phyloP scores from a whole-genome alignment of 2,329 filamentous ascomycete genomes.

The Zasmidium cellare region DNA sequence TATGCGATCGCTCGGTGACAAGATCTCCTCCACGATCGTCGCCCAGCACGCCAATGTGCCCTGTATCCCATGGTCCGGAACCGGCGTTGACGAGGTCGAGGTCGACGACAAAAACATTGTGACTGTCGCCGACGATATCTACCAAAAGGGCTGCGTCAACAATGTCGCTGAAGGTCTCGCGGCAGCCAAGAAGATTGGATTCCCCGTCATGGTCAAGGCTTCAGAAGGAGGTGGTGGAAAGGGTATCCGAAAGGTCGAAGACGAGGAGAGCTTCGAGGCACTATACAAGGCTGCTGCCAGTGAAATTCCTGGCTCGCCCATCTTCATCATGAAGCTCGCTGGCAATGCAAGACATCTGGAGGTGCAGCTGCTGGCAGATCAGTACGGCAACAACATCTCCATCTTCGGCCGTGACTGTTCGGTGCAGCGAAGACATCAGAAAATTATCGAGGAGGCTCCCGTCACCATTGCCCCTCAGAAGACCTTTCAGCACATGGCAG shows the following conservation, averaged over 20 bases:
- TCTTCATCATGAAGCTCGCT: slow-evolving; percentile 99
- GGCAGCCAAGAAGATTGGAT: slow-evolving; percentile 87
- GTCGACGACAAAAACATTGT: slow-evolving; percentile 84
- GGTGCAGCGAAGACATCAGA: slow-evolving; percentile 96
- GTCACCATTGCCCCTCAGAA: slow-evolving; percentile 89
- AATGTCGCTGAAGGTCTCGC: slow-evolving; percentile 86
- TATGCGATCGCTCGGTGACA: slow-evolving; percentile 98
- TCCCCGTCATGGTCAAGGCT: slow-evolving; percentile 99
- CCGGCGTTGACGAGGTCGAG: slow-evolving; percentile 78
- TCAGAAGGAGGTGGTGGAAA: slow-evolving; percentile 99
- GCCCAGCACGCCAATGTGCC: slow-evolving; percentile 95
- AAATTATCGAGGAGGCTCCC: slow-evolving; percentile 98
- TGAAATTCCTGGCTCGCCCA: slow-evolving; percentile 97
- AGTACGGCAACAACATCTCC: slow-evolving; percentile 99
- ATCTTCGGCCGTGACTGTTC: slow-evolving; percentile 98
- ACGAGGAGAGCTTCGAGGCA: slow-evolving; percentile 78
- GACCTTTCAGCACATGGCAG: slow-evolving; percentile 96
- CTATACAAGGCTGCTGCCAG: slow-evolving; percentile 95
- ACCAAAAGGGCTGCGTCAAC: slow-evolving; percentile 86
- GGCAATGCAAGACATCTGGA: slow-evolving; percentile 96
- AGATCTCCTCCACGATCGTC: slow-evolving; percentile 98
- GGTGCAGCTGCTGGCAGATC: slow-evolving; percentile 94
- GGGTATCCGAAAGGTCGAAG: slow-evolving; percentile 93
- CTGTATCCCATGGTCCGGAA: slow-evolving; percentile 99
- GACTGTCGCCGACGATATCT: slow-evolving; percentile 82